A percentile compares a stretch with the other conserved stretches of the same genome.
Conservation (phyloP, 805 yeast species). For the Metschnikowia continentalis region DNA sequence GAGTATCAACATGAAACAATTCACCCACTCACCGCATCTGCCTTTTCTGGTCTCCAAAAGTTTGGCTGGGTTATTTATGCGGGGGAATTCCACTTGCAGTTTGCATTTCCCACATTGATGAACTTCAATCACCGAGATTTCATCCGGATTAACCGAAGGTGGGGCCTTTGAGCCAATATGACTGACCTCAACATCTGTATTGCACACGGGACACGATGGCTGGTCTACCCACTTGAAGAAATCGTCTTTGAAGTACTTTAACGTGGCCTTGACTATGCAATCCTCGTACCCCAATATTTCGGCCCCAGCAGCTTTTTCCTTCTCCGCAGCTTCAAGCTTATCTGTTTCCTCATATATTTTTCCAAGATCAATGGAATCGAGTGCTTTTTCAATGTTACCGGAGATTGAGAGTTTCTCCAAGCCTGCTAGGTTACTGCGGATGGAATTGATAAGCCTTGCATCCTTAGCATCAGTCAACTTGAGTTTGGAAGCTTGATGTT, state of each 20-base stretch:
- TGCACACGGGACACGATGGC: conserved; percentile 58
- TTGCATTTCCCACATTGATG: conserved; percentile 58
- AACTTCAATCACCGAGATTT: conserved; percentile 58
- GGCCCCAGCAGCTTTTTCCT: neutral
- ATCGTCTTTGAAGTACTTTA: conserved; percentile 57
- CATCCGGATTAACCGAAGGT: conserved; percentile 25
- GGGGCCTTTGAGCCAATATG: conserved; percentile 41
- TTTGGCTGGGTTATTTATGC: conserved; percentile 66
- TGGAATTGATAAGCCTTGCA: conserved; percentile 1
- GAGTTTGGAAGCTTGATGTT: neutral
- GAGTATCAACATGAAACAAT: conserved; percentile 68
- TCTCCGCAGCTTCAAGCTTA: conserved; percentile 8
- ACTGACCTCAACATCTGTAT: conserved; percentile 36
- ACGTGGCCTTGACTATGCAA: conserved; percentile 29
- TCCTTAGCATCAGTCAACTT: neutral
- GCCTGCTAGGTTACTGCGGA: conserved; percentile 3
- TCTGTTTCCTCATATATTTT: conserved; percentile 61
- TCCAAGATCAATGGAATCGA: conserved; percentile 61
- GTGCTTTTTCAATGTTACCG: conserved; percentile 42
- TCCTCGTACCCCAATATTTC: conserved; percentile 30
- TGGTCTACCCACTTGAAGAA: conserved; percentile 83
- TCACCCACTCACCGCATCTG: conserved; percentile 95
- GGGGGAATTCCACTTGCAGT: conserved; percentile 54
- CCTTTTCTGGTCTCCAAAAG: conserved; percentile 64
- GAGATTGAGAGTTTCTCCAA: conserved; percentile 13